Conservation (phyloP, 768 basidiomycete species). For the Termitomyces sp. region DNA sequence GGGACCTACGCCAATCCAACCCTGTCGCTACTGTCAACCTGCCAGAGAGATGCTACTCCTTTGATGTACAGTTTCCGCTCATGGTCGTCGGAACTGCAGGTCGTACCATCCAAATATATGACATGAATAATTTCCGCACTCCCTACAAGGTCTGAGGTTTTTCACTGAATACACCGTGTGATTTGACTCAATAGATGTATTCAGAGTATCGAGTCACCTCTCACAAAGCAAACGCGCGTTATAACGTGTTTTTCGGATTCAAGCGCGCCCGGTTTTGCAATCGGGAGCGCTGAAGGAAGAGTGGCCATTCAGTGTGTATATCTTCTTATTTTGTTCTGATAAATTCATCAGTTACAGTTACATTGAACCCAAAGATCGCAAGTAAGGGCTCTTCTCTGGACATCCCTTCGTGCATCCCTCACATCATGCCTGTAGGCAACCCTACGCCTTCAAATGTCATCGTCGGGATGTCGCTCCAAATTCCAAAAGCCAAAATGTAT, state of each 20-base stretch:
- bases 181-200: neutral
- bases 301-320: conserved; percentile 69
- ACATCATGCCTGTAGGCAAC: conserved; percentile 38
- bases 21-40: conserved; percentile 78
- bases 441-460: conserved; percentile 87
- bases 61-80: conserved; percentile 76
- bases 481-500: conserved; percentile 64
- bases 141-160: conserved; percentile 51
- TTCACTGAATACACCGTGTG: neutral
- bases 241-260: conserved; percentile 76
- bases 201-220: conserved; percentile 78
- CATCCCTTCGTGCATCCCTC: neutral
- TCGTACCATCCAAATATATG: conserved; percentile 84
- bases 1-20: conserved; percentile 76
- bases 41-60: conserved; percentile 84
- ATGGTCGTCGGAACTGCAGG: conserved; percentile 94
- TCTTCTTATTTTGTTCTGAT: neutral
- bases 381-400: neutral
- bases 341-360: conserved; percentile 39
- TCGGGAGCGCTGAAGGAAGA: conserved; percentile 85
- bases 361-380: conserved; percentile 68
- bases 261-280: conserved; percentile 63
- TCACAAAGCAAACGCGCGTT: conserved; percentile 91
- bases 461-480: conserved; percentile 36
- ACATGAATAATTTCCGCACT: conserved; percentile 74